These are phyloP conservation scores for Artemisia annua DNA, from an alignment of 129 eudicot species.

Conservation along the genomic window DNA sequence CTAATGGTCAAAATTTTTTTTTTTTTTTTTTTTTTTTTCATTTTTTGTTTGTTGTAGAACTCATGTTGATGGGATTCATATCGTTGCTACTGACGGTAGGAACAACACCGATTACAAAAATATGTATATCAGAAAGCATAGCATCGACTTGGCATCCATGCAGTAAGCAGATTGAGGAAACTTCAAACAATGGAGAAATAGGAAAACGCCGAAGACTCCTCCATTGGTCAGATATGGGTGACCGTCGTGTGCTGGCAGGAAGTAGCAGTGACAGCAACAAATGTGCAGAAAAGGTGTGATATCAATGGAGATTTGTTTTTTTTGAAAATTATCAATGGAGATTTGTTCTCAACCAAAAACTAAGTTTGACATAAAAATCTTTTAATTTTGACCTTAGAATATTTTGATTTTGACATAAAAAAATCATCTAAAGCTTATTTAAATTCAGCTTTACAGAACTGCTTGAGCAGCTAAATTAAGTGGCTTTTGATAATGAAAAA, in stretches of 20 bases:
- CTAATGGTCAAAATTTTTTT: not conserved
- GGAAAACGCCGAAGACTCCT: conserved; percentile 51
- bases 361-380: too few species aligned
- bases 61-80: conserved; percentile 71
- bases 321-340: not conserved
- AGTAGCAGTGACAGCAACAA: conserved; percentile 35
- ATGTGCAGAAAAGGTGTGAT: conserved; percentile 42
- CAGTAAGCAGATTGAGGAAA: conserved; percentile 18
- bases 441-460: too few species aligned
- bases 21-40: not conserved
- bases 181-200: not conserved
- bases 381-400: too few species aligned
- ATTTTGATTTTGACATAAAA: too few species aligned
- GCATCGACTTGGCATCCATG: conserved; percentile 64
- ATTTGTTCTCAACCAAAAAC: too few species aligned
- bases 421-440: not conserved
- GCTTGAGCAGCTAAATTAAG: too few species aligned
- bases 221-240: not conserved
- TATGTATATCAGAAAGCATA: conserved; percentile 42
- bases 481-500: not conserved
- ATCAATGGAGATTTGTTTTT: not conserved
- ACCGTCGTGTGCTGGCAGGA: conserved; percentile 38
- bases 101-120: conserved; percentile 41
- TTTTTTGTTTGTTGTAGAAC: conserved; percentile 35
- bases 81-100: conserved; percentile 64